Percentiles rank a stretch among this genome's conserved stretches.
Evolutionary conservation across 805 yeast species (phyloP).

Genomic region (Candida andamanensis): DNA sequence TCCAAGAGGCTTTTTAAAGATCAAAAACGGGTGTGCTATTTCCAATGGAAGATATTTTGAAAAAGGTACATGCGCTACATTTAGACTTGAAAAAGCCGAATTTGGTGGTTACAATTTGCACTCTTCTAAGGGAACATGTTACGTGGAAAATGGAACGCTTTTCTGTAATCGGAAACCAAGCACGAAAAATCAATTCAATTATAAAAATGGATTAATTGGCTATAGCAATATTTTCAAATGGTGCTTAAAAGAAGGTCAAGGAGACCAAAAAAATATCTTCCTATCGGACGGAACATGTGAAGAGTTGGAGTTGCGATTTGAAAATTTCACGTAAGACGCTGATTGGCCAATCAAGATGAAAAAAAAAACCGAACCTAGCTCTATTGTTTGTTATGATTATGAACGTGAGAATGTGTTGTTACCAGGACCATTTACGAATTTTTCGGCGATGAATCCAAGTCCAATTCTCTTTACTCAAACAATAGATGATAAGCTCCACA

Average conservation of each 20-base stretch:
- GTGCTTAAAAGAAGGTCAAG: constrained; percentile 43
- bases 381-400: too few relatives aligned
- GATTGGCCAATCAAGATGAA: too few relatives aligned
- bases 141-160: constrained; percentile 26
- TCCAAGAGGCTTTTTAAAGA: constrained; percentile 9
- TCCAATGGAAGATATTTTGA: constrained; percentile 82
- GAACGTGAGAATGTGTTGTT: too few relatives aligned
- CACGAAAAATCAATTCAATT: constrained; percentile 35
- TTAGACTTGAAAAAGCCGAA: constrained; percentile 47
- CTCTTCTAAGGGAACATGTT: constrained; percentile 74
- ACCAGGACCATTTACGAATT: too few relatives aligned
- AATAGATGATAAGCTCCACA: too few relatives aligned
- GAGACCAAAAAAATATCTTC: constrained; percentile 11
- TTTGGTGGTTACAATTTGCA: constrained; percentile 70
- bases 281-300: constrained; percentile 18
- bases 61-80: constrained; percentile 83
- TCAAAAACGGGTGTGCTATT: constrained; percentile 63
- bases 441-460: too few relatives aligned
- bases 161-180: constrained; percentile 16
- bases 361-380: too few relatives aligned
- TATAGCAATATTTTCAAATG: constrained; percentile 61
- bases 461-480: too few relatives aligned
- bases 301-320: constrained; percentile 6
- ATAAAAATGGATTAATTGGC: constrained; percentile 40
- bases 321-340: too few relatives aligned